Conservation (phyloP, 768 basidiomycete species). For the Pisolithus marmoratus region DNA sequence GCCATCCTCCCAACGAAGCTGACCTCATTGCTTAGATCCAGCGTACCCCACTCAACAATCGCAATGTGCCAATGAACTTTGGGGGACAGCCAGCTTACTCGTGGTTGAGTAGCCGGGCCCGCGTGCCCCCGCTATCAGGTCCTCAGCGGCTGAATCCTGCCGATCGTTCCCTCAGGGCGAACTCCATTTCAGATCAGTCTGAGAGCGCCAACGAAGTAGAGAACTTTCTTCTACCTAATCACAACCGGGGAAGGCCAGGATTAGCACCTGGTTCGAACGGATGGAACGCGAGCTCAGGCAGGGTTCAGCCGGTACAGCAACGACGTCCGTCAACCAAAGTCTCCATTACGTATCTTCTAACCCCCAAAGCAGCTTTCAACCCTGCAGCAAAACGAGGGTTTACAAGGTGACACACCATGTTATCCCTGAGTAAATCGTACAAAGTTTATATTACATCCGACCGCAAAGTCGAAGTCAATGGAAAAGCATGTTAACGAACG, state of each 20-base stretch:
- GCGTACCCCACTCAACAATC: conserved; percentile 58
- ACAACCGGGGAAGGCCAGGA: conserved; percentile 14
- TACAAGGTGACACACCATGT: conserved; percentile 20
- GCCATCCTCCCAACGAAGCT: not conserved
- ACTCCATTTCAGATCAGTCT: conserved; percentile 50
- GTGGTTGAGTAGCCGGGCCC: conserved; percentile 27
- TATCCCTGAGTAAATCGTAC: not conserved
- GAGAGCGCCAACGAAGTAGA: conserved; percentile 74
- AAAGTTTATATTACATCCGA: not conserved
- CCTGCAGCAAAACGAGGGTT: conserved; percentile 40
- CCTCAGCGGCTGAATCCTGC: conserved; percentile 32
- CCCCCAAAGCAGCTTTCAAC: conserved; percentile 36
- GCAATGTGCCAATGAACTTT: conserved; percentile 31
- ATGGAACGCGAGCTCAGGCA: conserved; percentile 30
- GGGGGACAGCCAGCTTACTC: conserved; percentile 28
- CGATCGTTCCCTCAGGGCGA: conserved; percentile 40
- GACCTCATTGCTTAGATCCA: conserved; percentile 46
- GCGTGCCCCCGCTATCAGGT: conserved; percentile 14
- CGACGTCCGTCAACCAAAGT: conserved; percentile 16
- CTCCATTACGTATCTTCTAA: not conserved
- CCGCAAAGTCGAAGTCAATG: not conserved
- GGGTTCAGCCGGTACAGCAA: conserved; percentile 20
- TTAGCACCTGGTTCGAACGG: conserved; percentile 25
- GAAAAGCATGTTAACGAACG: conserved; percentile 8
- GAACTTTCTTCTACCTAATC: conserved; percentile 41